Percentiles rank a stretch among this genome's conserved stretches.
These are phyloP conservation scores for Phaffomyces antillensis DNA, from an alignment of 805 yeast species.

Conservation along the genomic window DNA sequence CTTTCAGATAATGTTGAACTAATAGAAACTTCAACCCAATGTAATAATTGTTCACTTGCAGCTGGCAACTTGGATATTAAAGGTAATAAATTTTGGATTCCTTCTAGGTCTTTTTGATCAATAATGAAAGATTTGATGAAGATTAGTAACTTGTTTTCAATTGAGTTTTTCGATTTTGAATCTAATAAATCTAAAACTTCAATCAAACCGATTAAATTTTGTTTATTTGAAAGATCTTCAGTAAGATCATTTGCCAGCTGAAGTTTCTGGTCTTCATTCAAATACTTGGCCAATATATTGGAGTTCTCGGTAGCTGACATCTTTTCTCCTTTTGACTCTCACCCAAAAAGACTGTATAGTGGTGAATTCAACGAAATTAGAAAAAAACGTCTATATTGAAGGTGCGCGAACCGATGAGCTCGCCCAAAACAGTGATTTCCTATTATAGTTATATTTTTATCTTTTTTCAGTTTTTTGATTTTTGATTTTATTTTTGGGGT, in stretches of 20 bases:
- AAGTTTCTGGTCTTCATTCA: slow-evolving; percentile 3
- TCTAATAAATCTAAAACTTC: slow-evolving; percentile 7
- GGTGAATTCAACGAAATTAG: background rate
- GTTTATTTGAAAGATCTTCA: slow-evolving; percentile 1
- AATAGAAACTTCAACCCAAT: slow-evolving; percentile 6
- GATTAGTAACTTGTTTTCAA: slow-evolving; percentile 2
- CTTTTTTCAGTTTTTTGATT: background rate
- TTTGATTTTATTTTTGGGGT: background rate
- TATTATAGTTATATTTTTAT: background rate
- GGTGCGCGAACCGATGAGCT: background rate
- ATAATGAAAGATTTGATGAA: background rate
- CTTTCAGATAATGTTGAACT: slow-evolving; percentile 2
- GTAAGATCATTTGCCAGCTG: slow-evolving; percentile 5
- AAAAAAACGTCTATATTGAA: background rate
- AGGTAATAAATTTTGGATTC: background rate
- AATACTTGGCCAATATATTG: slow-evolving; percentile 4
- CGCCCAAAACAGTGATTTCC: background rate
- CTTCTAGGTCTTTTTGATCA: background rate
- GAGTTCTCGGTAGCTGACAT: background rate
- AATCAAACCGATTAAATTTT: slow-evolving; percentile 7
- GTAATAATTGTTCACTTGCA: slow-evolving; percentile 1
- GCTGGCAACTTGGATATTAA: slow-evolving; percentile 9
- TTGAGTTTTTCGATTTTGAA: background rate
- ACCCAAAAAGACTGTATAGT: background rate
- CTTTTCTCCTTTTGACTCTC: background rate